phyloP scores from a whole-genome alignment of 225 moss, liverwort and hornwort species.

The Marchantia paleacea region DNA sequence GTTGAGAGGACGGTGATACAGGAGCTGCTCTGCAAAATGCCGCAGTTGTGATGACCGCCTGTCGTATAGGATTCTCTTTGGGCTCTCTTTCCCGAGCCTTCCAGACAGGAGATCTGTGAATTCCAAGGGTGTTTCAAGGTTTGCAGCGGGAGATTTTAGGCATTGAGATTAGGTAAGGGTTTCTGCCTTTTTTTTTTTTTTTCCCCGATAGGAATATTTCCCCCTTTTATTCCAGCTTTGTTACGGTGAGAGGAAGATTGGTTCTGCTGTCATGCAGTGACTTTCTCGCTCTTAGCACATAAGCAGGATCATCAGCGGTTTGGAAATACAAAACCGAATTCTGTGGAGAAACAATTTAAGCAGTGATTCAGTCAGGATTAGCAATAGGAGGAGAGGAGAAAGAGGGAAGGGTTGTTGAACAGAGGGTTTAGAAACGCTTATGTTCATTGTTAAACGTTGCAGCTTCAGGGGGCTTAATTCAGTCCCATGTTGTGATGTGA shows the following conservation, averaged over 20 bases:
- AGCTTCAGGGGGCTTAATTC: neutral
- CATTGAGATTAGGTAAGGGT: slow-evolving; percentile 5
- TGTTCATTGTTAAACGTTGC: neutral
- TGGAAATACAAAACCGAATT: neutral
- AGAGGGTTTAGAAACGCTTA: neutral
- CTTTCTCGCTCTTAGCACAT: neutral
- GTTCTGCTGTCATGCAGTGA: neutral
- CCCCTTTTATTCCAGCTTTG: neutral
- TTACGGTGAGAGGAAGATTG: too few species aligned
- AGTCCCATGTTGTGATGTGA: slow-evolving; percentile 9
- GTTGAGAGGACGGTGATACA: neutral
- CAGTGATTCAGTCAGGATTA: neutral
- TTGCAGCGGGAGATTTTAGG: neutral
- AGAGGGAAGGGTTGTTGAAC: neutral
- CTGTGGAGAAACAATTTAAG: neutral
- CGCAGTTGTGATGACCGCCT: too few species aligned
- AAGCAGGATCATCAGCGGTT: neutral
- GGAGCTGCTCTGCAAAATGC: neutral
- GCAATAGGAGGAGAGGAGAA: neutral
- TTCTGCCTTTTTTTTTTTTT: neutral
- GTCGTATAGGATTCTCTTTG: too few species aligned
- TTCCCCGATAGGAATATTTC: too few species aligned
- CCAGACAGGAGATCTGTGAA: neutral
- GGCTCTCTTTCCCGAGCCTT: neutral
- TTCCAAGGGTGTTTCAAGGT: neutral